Conservation (phyloP, 2,329 filamentous ascomycete genomes). For the Apiospora aurea region DNA sequence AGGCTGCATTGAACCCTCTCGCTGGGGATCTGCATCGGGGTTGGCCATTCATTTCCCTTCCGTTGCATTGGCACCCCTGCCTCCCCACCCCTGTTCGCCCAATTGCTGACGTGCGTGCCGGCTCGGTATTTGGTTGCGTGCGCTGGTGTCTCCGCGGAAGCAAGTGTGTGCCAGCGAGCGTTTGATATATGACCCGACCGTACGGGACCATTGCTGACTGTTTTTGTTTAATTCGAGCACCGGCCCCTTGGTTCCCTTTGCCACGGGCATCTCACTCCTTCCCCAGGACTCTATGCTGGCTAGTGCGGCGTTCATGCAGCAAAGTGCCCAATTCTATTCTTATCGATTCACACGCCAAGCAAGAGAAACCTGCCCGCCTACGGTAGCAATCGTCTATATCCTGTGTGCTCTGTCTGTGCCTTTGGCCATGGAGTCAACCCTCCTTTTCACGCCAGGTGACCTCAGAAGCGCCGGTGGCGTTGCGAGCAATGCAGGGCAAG, state of each 20-base stretch:
- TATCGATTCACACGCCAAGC: neutral
- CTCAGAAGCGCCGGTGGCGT: neutral
- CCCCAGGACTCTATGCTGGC: neutral
- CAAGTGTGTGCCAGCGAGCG: neutral
- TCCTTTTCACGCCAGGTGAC: neutral
- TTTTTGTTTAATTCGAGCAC: neutral
- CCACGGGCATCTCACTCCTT: neutral
- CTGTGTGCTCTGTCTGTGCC: too few species aligned
- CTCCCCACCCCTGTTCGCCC: neutral
- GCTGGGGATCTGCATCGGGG: neutral
- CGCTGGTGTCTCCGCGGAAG: constrained; percentile 8
- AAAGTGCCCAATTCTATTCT: constrained; percentile 14
- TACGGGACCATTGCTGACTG: neutral
- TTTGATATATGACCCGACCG: too few species aligned
- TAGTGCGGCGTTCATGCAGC: constrained; percentile 11
- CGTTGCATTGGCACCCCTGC: neutral
- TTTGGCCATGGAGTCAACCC: neutral
- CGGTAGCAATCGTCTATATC: neutral
- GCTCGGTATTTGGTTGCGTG: constrained; percentile 2
- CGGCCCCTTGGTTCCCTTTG: constrained; percentile 4
- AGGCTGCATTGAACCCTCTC: neutral
- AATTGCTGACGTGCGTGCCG: constrained; percentile 5
- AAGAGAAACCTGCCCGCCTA: neutral
- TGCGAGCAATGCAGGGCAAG: neutral
- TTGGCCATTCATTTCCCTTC: constrained; percentile 15